phyloP scores from a whole-genome alignment of 2,329 filamentous ascomycete species.

The Aspergillus hiratsukae region DNA sequence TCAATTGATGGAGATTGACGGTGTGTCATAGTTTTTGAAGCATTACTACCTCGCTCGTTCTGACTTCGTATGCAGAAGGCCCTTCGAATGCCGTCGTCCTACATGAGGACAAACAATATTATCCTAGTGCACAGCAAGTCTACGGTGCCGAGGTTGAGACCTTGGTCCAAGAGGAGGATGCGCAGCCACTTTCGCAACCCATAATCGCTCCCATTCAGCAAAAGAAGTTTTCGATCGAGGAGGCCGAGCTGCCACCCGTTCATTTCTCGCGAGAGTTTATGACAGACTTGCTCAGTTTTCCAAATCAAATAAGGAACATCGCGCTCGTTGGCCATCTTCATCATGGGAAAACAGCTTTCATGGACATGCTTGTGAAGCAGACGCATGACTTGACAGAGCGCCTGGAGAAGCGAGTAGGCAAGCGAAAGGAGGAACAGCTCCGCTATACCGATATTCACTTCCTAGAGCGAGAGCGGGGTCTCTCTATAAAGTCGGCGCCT shows the following conservation, averaged over 20 bases:
- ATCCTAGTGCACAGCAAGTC: conserved; percentile 93
- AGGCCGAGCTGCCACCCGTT: conserved; percentile 83
- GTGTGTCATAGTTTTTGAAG: conserved; percentile 40
- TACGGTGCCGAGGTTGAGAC: conserved; percentile 95
- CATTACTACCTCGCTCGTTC: conserved; percentile 8
- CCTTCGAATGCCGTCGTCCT: conserved; percentile 96
- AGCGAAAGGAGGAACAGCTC: conserved; percentile 79
- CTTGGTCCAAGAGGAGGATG: conserved; percentile 93
- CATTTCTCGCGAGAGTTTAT: conserved; percentile 87
- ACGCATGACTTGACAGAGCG: conserved; percentile 82
- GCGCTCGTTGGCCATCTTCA: conserved; percentile 90
- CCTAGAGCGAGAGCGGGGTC: conserved; percentile 79
- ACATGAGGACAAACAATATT: conserved; percentile 99
- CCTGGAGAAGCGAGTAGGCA: conserved; percentile 75
- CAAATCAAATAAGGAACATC: conserved; percentile 89
- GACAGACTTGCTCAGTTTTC: conserved; percentile 93
- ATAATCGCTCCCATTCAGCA: conserved; percentile 90
- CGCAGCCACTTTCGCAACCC: conserved; percentile 83
- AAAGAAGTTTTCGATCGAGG: conserved; percentile 94
- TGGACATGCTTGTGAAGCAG: conserved; percentile 96
- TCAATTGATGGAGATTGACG: conserved; percentile 91
- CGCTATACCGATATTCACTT: conserved; percentile 92
- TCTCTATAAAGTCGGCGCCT: conserved; percentile 88
- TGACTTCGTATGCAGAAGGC: conserved; percentile 59
- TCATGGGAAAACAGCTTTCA: conserved; percentile 95